Percentiles rank a stretch among this genome's conserved stretches.
These are phyloP conservation scores for Leucosporidium yakuticum DNA, from an alignment of 768 basidiomycete species.

Conservation along the genomic window DNA sequence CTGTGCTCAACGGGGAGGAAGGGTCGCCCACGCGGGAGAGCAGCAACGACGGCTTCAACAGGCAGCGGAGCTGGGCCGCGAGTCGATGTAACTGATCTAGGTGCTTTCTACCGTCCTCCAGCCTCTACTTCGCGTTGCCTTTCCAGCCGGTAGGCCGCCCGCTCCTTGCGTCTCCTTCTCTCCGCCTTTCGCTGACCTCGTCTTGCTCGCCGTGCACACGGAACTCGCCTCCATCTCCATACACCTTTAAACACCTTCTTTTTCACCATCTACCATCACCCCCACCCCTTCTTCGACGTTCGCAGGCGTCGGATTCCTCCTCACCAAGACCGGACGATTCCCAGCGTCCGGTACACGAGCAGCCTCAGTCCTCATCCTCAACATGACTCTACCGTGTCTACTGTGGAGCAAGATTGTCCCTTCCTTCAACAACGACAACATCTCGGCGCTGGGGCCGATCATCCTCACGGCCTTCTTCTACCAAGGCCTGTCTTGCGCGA, in stretches of 20 bases:
- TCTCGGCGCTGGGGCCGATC: not conserved
- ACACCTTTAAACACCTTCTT: not conserved
- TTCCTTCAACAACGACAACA: not conserved
- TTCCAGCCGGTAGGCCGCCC: too few relatives aligned
- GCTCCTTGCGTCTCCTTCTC: too few relatives aligned
- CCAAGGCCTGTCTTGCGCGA: not conserved
- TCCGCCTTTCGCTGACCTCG: too few relatives aligned
- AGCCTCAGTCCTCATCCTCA: not conserved
- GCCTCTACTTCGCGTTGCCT: too few relatives aligned
- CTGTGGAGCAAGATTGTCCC: slow-evolving; percentile 20
- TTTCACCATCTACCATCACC: not conserved
- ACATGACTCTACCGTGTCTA: slow-evolving; percentile 17
- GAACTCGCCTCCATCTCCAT: not conserved
- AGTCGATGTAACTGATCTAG: too few relatives aligned
- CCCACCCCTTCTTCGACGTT: not conserved
- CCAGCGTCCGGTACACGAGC: slow-evolving; percentile 2
- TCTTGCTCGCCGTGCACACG: not conserved
- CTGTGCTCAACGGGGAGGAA: not conserved
- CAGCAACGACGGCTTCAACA: too few relatives aligned
- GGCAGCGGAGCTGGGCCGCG: not conserved
- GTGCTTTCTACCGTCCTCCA: too few relatives aligned
- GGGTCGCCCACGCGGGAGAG: too few relatives aligned
- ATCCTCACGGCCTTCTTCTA: not conserved
- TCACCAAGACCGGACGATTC: not conserved
- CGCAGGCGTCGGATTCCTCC: slow-evolving; percentile 15